A percentile compares a stretch with the other conserved stretches of the same genome.
phyloP scores from a whole-genome alignment of 371 early-diverging fungal genomes.

The Syncephalastrum racemosum region DNA sequence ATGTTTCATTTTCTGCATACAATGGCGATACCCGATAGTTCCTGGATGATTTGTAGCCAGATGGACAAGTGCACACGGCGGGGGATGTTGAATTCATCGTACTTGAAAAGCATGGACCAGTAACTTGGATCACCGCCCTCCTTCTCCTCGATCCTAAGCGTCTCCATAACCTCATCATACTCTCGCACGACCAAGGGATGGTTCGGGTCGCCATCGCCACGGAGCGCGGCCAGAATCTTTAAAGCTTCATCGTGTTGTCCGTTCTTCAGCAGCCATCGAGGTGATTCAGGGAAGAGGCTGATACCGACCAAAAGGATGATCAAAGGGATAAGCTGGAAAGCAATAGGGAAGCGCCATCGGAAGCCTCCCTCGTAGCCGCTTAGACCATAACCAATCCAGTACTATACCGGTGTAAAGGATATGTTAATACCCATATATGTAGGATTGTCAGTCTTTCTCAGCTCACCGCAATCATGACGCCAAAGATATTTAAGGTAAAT shows the following conservation, averaged over 20 bases:
- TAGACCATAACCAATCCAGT: slow-evolving; percentile 41
- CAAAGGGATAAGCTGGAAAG: slow-evolving; percentile 37
- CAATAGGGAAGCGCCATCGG: slow-evolving; percentile 44
- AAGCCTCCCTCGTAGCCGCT: slow-evolving; percentile 27
- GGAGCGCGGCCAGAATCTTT: slow-evolving; percentile 32
- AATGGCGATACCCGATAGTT: slow-evolving; percentile 39
- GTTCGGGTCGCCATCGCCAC: slow-evolving; percentile 34
- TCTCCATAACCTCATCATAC: slow-evolving; percentile 28
- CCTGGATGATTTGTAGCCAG: slow-evolving; percentile 45
- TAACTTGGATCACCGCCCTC: slow-evolving; percentile 37
- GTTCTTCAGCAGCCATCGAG: slow-evolving; percentile 34
- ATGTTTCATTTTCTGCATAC: slow-evolving; percentile 8
- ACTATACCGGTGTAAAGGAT: slow-evolving; percentile 23
- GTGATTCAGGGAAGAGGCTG: slow-evolving; percentile 35
- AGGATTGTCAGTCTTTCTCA: no score
- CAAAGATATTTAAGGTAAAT: slow-evolving; percentile 36
- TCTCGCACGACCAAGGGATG: slow-evolving; percentile 34
- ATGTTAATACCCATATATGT: no score
- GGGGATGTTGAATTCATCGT: slow-evolving; percentile 36
- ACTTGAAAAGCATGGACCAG: slow-evolving; percentile 33
- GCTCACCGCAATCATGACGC: slow-evolving; percentile 35
- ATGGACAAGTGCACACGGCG: slow-evolving; percentile 45
- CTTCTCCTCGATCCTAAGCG: slow-evolving; percentile 27
- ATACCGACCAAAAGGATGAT: slow-evolving; percentile 25
- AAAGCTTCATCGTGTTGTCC: slow-evolving; percentile 39